Base-by-base conservation (phyloP, 2,329 filamentous ascomycete species). In the Clonostachys sp. region DNA sequence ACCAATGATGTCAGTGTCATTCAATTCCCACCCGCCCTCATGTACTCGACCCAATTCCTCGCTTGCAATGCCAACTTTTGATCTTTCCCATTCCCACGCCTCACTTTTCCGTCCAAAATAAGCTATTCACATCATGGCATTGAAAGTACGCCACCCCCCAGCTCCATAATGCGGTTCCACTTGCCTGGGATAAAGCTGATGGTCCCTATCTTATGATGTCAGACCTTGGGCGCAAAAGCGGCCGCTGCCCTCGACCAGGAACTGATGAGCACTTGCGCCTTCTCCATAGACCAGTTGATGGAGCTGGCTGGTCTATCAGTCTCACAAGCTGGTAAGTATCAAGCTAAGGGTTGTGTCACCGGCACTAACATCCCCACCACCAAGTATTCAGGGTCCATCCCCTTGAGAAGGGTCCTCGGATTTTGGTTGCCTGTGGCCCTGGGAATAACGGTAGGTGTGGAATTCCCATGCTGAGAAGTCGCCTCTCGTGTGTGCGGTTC, bases 251-350 rank as follows among this genome's bases (percentile, higher is more conserved):
- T 99, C 16, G 94, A 99, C 64, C 85, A 89, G 66, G 92, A 99
- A 63, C 84, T 99, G 52, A 97, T 99, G 91, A 88, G 83, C 61
- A 80, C 81, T 12, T 82, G 84, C 1, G 91, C 88, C 9, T 99
- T 96, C 70, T 95, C 90, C 12, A 80, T 99, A 47, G 94, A 97
- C 62, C 94, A 99, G 68, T 75, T 99, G 44, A 97, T 99, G 94
- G 94, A 97, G 64, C 73, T 99, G 8, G 94, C 94, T 41, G 94
- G 94, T 0, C 77, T 99, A 1, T 91, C 91, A 1, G 91, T 97
- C 24, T 92, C 92, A 12, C 91, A 97, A 74, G 91, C 87, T 45
- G 84, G 90, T 91, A 62, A 49, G 73, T 9, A 39, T 42, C 20
- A 35, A 35, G 36, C 45, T 39, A 20, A 34, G 5, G 41, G 8